Evolutionary conservation across 176 grass and related monocot genomes (phyloP), one percentile per base, ranked within the genome.

Genomic region (Guadua angustifolia): DNA sequence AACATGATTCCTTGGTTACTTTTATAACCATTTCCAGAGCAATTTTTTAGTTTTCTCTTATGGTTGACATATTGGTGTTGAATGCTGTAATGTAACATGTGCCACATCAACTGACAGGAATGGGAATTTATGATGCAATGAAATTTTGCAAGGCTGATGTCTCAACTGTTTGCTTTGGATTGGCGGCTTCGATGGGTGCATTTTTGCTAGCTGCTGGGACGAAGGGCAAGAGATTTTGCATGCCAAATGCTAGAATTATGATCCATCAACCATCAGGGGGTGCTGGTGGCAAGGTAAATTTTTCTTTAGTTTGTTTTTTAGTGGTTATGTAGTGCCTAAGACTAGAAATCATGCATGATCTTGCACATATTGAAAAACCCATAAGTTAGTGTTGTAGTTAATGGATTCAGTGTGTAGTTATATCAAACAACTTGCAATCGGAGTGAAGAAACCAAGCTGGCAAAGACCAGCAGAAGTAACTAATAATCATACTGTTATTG

Each of bases 181-280:
- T 98, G 84, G 93, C 95, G 32, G 95, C 95, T 83, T 95, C 93
- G 45, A 90, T 98, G 91, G 91, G 91, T 80, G 91, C 95, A 66
- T 98, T 98, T 87, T 88, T 98, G 76, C 89, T 98, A 83, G 88
- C 89, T 85, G 86, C 92, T 76, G 95, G 95, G 60, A 95, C 91
- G 40, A 94, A 82, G 74, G 95, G 93, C 47, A 95, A 98, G 87
- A 93, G 95, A 81, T 95, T 94, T 84, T 98, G 95, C 91, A 98
- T 98, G 95, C 91, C 95, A 72, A 98, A 98, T 94, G 91, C 95
- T 6, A 98, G 91, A 82, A 88, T 98, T 70, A 98, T 98, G 93
- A 95, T 98, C 67, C 95, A 95, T 91, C 87, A 94, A 39, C 95
- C 95, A 63, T 89, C 92, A 67, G 90, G 90, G 50, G 90, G 88